Conservation (phyloP, 2,329 filamentous ascomycete species). For the Neonectria neomacrospora region DNA sequence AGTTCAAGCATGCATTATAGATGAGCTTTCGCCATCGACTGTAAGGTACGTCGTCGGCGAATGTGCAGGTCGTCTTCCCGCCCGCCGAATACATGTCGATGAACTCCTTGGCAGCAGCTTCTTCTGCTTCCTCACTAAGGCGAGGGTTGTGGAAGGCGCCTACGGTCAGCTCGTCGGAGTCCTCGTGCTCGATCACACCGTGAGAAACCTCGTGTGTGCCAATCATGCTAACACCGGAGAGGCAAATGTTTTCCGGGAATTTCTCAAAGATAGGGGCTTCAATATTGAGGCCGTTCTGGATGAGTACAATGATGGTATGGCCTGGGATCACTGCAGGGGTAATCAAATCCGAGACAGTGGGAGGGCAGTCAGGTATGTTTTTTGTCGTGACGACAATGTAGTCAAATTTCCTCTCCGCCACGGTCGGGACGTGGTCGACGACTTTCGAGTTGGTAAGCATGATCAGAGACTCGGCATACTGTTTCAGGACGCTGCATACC, state of each 20-base stretch:
- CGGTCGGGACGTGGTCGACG: not conserved
- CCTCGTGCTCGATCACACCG: conserved; percentile 5
- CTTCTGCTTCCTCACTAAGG: not conserved
- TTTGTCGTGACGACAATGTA: conserved; percentile 12
- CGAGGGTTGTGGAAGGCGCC: conserved; percentile 11
- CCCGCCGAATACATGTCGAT: conserved; percentile 3
- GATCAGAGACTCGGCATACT: not conserved
- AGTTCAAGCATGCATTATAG: conserved; percentile 14
- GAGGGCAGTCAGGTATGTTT: not conserved
- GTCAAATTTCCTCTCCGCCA: not conserved
- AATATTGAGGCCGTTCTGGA: conserved; percentile 16
- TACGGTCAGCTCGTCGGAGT: conserved; percentile 1
- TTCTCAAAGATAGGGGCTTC: not conserved
- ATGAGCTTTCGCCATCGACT: conserved; percentile 17
- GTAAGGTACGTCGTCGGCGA: not conserved
- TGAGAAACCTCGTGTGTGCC: not conserved
- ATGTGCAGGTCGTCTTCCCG: conserved; percentile 6
- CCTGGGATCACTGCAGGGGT: conserved; percentile 1
- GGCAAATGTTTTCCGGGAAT: conserved; percentile 10
- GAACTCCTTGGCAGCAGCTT: not conserved
- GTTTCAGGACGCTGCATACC: not conserved
- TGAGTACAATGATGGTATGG: conserved; percentile 1
- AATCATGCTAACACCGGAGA: conserved; percentile 8
- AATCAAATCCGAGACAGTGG: conserved; percentile 5
- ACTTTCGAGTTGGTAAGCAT: not conserved